These are phyloP conservation scores for Chamaenerion angustifolium DNA, from an alignment of 345 rosid species.

Conservation along the genomic window DNA sequence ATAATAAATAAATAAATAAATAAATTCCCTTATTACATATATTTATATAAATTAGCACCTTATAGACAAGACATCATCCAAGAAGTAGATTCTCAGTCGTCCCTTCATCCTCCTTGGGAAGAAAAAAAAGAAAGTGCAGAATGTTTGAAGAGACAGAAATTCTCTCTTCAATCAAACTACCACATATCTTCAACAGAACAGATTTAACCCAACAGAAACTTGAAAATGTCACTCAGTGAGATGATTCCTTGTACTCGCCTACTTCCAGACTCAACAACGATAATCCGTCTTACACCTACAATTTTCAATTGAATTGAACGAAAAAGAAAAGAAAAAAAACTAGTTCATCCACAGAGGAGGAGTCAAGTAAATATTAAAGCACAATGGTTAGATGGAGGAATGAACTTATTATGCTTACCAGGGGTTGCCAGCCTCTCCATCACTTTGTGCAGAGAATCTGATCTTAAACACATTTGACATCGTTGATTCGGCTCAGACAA, in stretches of 20 bases:
- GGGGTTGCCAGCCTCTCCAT: constrained; percentile 60
- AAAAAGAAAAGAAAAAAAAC: no score
- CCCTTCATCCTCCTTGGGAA: no score
- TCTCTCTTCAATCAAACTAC: no score
- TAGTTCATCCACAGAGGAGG: neutral
- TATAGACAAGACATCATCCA: no score
- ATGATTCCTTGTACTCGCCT: constrained; percentile 72
- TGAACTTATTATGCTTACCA: constrained; percentile 16
- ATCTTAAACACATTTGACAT: constrained; percentile 64
- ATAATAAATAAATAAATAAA: no score
- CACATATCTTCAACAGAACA: no score
- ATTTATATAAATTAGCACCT: no score
- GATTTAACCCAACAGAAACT: constrained; percentile 37
- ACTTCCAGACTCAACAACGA: constrained; percentile 69
- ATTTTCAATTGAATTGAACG: neutral
- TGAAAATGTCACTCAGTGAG: constrained; percentile 50
- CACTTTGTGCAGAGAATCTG: constrained; percentile 54
- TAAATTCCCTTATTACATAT: no score
- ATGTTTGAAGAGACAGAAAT: no score
- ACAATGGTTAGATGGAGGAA: neutral
- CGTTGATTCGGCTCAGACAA: constrained; percentile 35
- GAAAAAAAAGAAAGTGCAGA: no score
- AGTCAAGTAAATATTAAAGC: neutral
- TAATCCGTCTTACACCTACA: constrained; percentile 55
- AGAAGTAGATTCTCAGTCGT: no score